Conservation (phyloP, 306 rosid species). For the Prunus armeniaca region DNA sequence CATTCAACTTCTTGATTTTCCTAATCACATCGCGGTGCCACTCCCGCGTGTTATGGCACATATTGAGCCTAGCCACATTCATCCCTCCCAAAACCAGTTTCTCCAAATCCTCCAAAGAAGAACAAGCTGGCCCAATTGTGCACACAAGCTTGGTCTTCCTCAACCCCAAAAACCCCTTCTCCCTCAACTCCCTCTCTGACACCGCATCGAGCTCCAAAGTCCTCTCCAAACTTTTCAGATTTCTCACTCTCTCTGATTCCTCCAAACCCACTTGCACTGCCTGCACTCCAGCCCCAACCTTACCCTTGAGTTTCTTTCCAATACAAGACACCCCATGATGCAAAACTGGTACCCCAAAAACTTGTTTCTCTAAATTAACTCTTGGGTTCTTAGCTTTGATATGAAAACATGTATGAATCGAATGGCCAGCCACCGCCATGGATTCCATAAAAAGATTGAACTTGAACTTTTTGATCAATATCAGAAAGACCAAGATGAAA, state of each 20-base stretch:
- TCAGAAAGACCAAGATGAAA: neutral
- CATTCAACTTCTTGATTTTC: slow-evolving; percentile 72
- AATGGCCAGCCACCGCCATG: slow-evolving; percentile 50
- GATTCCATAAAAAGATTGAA: slow-evolving; percentile 12
- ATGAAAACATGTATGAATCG: slow-evolving; percentile 21
- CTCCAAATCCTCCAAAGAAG: slow-evolving; percentile 68
- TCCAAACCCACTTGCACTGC: slow-evolving; percentile 54
- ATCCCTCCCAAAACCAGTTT: slow-evolving; percentile 76
- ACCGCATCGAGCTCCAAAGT: slow-evolving; percentile 62
- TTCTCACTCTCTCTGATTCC: slow-evolving; percentile 22
- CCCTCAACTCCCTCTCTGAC: slow-evolving; percentile 65
- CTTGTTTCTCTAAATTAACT: slow-evolving; percentile 24
- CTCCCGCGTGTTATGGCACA: slow-evolving; percentile 81
- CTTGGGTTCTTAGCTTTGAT: slow-evolving; percentile 19
- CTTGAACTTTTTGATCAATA: neutral
- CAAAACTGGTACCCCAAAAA: slow-evolving; percentile 18
- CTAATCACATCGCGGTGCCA: slow-evolving; percentile 77
- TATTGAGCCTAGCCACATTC: slow-evolving; percentile 84
- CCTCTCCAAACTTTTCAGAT: slow-evolving; percentile 34
- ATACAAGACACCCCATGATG: slow-evolving; percentile 20
- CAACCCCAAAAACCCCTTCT: slow-evolving; percentile 73
- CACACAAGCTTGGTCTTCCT: slow-evolving; percentile 92
- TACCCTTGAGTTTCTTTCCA: slow-evolving; percentile 37
- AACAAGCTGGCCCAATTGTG: slow-evolving; percentile 78
- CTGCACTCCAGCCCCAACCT: slow-evolving; percentile 31